Evolutionary conservation across 202 grass and related monocot genomes (phyloP), one percentile per base, ranked within the genome.

Genomic region (Carex sylvatica): DNA sequence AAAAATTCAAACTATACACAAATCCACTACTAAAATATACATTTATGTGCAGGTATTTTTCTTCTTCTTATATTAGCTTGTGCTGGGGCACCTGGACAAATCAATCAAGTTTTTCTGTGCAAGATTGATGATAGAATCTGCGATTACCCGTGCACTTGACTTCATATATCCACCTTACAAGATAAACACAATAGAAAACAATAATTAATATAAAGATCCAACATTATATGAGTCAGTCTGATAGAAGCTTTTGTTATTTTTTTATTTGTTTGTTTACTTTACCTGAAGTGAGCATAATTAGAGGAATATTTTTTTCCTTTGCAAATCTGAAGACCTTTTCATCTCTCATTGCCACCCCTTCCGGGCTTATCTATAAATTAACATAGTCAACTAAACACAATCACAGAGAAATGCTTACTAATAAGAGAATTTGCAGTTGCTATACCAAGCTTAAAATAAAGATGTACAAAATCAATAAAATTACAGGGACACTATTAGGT

Each of bases 211-310:
- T n/a, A 69, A 54, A 38, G 40, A 28, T 22, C 10, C 11, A 35
- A 20, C 4, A 83, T 55, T 20, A 44, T 44, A 42, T 8, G 55
- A 59, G 44, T 31, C 20, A n/a, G 4, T 31, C 11, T 54, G 15
- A 56, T 54, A 72, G 14, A 62, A 24, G 12, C 42, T 56, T 36
- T 77, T 77, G 9, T 44, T 14, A 51, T 40, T 58, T 65, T 65
- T 72, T 42, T 31, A 55, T 16, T 63, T 65, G 33, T 72, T 42
- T 31, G 40, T 16, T 63, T 62, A 64, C n/a, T 40, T 83, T 79
- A 95, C 95, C 95, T 91, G 95, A 98, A 74, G 92, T 98, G 46
- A 93, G 83, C 95, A 98, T 98, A 59, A 93, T 52, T 46, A 98
- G 86, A 16, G 95, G 95, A 83, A 90, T 86, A 77, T 91, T 98